Evolutionary conservation across 345 rosid species (phyloP), one percentile per base, ranked within the genome.

Genomic region (Syzygium oleosum): DNA sequence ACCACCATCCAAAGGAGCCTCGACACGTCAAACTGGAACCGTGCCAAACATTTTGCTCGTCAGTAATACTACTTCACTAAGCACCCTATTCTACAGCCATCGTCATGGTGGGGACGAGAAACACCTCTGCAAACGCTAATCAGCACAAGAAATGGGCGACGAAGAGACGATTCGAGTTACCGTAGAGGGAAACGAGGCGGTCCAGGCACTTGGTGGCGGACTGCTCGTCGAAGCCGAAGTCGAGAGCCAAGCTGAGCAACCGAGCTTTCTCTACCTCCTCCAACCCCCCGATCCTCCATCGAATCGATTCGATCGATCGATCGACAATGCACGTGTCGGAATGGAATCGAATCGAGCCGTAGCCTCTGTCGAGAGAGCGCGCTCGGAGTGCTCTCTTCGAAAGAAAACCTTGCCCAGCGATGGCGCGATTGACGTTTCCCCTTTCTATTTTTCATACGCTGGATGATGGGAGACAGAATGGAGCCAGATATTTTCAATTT

Each of bases 111-210:
- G 41, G 41, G 4, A 38, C 3, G 41, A 38, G 41, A 38, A 38
- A 38, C 41, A 55, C 11, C 25, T 55, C 5, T 55, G 0, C 59
- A 55, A 55, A 55, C 1, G 12, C 27, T 25, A 11, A 58, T 25
- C 29, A 2, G 31, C 31, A 59, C 12, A 59, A 59, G 12, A 25
- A 59, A 58, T 59, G 31, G 65, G 65, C 2, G 7, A 25, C 7
- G 7, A 58, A 6, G 29, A 11, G 25, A 58, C 0, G 7, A 58
- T 58, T 58, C 0, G 15, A 43, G 77, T 94, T 55, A 97, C 96
- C 97, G 89, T 91, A 97, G 59, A 96, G 98, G 68, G 92, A 91
- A 91, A 97, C 61, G 91, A 95, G 92, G 85, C 93, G 96, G 86
- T 95, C 93, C 52, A 96, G 88, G 90, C 95, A 91, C 87, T 90